These are phyloP conservation scores for Linum trigynum DNA, from an alignment of 345 rosid genomes.

Conservation along the genomic window DNA sequence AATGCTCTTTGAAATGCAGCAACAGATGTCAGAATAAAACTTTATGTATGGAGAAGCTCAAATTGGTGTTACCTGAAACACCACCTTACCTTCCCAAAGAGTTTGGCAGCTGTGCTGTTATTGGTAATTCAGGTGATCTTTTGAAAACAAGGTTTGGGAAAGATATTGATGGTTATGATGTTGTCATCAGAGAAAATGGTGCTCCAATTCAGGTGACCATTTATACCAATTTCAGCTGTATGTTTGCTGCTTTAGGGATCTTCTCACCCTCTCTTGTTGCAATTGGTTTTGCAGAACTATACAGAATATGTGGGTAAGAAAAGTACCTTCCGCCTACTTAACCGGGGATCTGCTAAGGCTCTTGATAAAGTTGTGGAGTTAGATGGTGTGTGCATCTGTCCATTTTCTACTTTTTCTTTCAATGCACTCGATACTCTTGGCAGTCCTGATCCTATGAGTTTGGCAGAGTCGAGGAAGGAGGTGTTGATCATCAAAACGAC, in stretches of 20 bases:
- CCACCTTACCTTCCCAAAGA: conserved; percentile 77
- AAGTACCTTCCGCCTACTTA: conserved; percentile 87
- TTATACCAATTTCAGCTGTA: background rate
- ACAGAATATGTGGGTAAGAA: conserved; percentile 72
- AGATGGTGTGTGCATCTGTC: conserved; percentile 47
- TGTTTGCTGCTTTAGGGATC: conserved; percentile 6
- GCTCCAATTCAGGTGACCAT: conserved; percentile 68
- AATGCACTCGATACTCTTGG: conserved; percentile 5
- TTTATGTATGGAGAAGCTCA: conserved; percentile 79
- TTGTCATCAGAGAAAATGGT: conserved; percentile 81
- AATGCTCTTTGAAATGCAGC: conserved; percentile 33
- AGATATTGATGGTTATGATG: conserved; percentile 87
- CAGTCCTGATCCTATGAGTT: conserved; percentile 17
- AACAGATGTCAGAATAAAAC: conserved; percentile 67
- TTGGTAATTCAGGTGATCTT: conserved; percentile 95
- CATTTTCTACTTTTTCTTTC: conserved; percentile 1
- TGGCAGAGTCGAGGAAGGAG: conserved; percentile 73
- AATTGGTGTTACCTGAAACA: conserved; percentile 68
- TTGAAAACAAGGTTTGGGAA: conserved; percentile 75
- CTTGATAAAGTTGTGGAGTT: conserved; percentile 96
- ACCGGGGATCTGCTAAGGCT: conserved; percentile 95
- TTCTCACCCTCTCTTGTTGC: conserved; percentile 1
- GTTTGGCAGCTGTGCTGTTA: conserved; percentile 84
- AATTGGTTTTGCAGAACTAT: conserved; percentile 43
- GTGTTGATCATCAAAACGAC: conserved; percentile 78